Base-by-base conservation (phyloP, 1,284 basidiomycete species). In the Gymnopus androsaceus region DNA sequence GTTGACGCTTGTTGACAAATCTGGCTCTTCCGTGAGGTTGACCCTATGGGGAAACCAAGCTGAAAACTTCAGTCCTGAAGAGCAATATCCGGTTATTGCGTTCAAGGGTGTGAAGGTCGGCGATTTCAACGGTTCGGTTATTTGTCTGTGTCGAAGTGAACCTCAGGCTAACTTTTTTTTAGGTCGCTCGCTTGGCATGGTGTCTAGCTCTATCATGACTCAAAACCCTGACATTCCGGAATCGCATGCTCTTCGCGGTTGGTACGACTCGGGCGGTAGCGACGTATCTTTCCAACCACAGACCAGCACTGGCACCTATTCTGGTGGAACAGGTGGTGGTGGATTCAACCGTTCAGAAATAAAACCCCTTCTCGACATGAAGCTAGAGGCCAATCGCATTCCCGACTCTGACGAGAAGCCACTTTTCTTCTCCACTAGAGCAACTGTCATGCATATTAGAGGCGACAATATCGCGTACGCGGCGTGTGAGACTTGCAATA, bases 11-110 rank as follows among this genome's bases (percentile, higher is more conserved):
- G 94, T 95, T 14, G 97, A 99, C 69, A 84, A 84, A 60, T 90
- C 92, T 8, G 82, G 82, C 30, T 94, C 80, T 69, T 86, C 87
- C 31, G 88, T 96, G 34, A 84, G 92, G 28, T 71, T 98, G 61
- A 99, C 97, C 2, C 77, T 99, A 5, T 99, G 97, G 96, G 97
- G 96, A 28, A 95, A 92, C 70, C 90, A 92, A 69, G 97, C 96
- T 1, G 95, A 98, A 68, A 82, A 82, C 45, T 99, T 89, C 69
- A 71, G 73, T 14, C 70, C 75, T 3, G 79, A 84, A 38, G 78
- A 83, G 28, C 66, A 69, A 51, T 62, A 61, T 53, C 84, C 92
- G 9, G 85, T 97, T 19, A 81, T 95, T 59, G 96, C 95, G 2
- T 94, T 97, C 82, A 98, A 97, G 75, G 92, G 94, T 21, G 93